A percentile compares a stretch with the other conserved stretches of the same genome.
Conservation (phyloP, 768 basidiomycete genomes). For the Lyophyllum semitale region DNA sequence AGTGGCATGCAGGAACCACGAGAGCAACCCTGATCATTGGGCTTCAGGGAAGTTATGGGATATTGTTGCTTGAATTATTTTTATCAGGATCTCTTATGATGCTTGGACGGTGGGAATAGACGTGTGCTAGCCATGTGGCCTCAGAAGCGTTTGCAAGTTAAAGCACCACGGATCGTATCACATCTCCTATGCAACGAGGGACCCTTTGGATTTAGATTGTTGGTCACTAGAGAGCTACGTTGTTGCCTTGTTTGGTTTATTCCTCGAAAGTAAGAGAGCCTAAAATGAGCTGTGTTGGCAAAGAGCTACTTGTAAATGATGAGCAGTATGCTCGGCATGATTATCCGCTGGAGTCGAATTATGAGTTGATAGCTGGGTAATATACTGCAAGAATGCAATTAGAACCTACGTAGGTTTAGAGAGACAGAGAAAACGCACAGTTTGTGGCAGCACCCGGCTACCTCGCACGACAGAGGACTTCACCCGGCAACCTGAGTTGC, state of each 20-base stretch:
- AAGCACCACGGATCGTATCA: no score
- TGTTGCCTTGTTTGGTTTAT: background rate
- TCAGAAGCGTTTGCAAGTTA: no score
- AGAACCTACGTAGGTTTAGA: background rate
- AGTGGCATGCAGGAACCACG: background rate
- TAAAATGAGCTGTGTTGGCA: no score
- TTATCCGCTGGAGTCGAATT: background rate
- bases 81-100: no score
- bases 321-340: background rate
- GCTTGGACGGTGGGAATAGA: no score
- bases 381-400: background rate
- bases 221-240: background rate
- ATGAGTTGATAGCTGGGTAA: background rate
- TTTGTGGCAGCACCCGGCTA: background rate
- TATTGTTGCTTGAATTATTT: no score
- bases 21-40: no score
- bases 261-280: background rate
- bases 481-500: conserved; percentile 74
- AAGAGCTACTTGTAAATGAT: background rate
- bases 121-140: no score
- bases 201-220: background rate
- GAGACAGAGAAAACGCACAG: background rate
- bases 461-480: conserved; percentile 80
- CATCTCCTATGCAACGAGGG: background rate
- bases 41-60: no score